Conservation (phyloP, 441 rosid species). For the Euphorbia schlechtendalii region DNA sequence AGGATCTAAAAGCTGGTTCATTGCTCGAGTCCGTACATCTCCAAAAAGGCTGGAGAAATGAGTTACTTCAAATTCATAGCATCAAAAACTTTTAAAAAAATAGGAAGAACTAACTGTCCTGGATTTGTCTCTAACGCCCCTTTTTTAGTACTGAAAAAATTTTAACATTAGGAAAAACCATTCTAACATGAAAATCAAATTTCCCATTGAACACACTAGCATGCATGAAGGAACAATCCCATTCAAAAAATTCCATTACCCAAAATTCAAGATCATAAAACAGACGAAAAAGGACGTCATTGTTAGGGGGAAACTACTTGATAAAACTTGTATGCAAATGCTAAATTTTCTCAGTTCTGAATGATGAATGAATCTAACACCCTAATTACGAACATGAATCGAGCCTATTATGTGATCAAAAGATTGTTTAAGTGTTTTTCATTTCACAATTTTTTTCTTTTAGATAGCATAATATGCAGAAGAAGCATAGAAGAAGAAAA, state of each 20-base stretch:
- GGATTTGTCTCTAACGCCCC: conserved; percentile 90
- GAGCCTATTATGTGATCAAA: not conserved
- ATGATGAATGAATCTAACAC: not conserved
- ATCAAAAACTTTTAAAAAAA: not conserved
- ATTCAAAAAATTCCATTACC: not conserved
- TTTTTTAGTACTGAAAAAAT: conserved; percentile 54
- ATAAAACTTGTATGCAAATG: not conserved
- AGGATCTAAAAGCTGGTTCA: conserved; percentile 94
- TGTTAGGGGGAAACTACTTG: not conserved
- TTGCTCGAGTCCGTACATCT: conserved; percentile 98
- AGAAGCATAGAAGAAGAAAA: not conserved
- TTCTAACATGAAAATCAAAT: conserved; percentile 5
- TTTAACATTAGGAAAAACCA: conserved; percentile 19
- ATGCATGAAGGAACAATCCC: not conserved
- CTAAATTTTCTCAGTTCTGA: too few species aligned
- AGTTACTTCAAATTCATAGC: conserved; percentile 9
- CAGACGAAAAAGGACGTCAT: too few species aligned
- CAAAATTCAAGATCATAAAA: conserved; percentile 5
- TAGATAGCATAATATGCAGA: not conserved
- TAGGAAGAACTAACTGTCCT: conserved; percentile 84
- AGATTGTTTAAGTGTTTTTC: not conserved
- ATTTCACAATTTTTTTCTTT: not conserved
- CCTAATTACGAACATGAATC: not conserved
- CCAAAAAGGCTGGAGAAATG: conserved; percentile 23
- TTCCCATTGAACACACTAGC: not conserved